phyloP scores from a whole-genome alignment of 352 stramenopile genomes.

The Globisporangium abappressorium region DNA sequence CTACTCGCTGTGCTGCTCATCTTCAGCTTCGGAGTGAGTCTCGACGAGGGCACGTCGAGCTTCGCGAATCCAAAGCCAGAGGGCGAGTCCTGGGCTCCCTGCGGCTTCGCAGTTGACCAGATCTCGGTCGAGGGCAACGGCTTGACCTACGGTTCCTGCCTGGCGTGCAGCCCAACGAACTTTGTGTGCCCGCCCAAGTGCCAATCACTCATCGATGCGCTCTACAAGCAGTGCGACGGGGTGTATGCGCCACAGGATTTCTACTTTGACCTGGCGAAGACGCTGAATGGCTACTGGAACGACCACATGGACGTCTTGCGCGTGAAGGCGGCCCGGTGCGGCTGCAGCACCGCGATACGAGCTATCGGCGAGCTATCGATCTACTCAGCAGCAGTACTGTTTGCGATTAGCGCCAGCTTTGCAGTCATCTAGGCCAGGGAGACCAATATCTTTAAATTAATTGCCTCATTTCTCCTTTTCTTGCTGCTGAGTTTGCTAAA shows the following conservation, averaged over 20 bases:
- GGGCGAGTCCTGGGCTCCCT: conserved; percentile 63
- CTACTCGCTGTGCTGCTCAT: conserved; percentile 19
- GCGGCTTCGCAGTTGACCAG: conserved; percentile 44
- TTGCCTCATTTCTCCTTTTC: neutral
- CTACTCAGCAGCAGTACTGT: neutral
- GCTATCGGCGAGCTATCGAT: neutral
- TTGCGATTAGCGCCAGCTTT: conserved; percentile 2
- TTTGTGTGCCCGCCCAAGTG: conserved; percentile 62
- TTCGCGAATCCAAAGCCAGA: conserved; percentile 55
- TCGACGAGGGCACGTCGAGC: conserved; percentile 25
- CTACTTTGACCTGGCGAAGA: conserved; percentile 58
- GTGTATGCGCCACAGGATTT: conserved; percentile 59
- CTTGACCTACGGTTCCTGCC: conserved; percentile 59
- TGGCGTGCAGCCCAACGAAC: conserved; percentile 50
- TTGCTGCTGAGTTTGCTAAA: neutral
- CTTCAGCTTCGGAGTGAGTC: conserved; percentile 6
- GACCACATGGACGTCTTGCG: conserved; percentile 53
- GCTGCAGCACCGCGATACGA: conserved; percentile 30
- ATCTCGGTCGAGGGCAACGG: conserved; percentile 55
- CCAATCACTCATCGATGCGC: conserved; percentile 63
- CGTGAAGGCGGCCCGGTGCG: conserved; percentile 52
- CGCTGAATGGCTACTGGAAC: conserved; percentile 61
- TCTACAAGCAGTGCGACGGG: conserved; percentile 63
- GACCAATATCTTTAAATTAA: neutral
- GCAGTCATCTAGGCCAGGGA: neutral